Base-by-base conservation (phyloP, 768 basidiomycete genomes). In the Tylopilus sp. region DNA sequence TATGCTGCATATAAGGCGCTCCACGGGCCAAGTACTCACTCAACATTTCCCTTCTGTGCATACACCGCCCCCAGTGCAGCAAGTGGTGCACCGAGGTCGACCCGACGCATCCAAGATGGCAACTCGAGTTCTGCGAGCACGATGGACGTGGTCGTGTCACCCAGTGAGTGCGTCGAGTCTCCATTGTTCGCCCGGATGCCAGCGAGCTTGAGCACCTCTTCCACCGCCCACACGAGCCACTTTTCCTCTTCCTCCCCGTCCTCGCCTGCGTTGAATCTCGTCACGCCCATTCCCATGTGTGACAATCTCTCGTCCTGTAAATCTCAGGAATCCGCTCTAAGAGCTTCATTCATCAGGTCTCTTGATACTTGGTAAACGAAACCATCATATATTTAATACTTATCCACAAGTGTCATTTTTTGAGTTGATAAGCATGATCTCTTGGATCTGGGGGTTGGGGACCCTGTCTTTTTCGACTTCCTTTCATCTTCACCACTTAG, bases 51-150 rank as follows among this genome's bases (percentile, higher is more conserved):
- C 31, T 71, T 71, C 30, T 74, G 71, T 5, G 79, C 78, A 56
- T 88, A 87, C 48, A 83, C 82, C 5, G 76, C 71, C 1, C 81
- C 87, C 5, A 89, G 73, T 1, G 84, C 81, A 58, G 86, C 86
- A 30, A 89, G 73, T 2, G 86, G 86, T 11, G 85, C 83, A 19
- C 81, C 84, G 24, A 89, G 68, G 57, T 88, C 84, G 21, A 78
- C 75, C 51, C 72, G 76, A 10, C 74, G 72, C 43, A 79, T 79
- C 87, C 87, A 88, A 19, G 63, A 54, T 2, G 87, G 86, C 45
- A 87, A 58, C 14, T 75, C 74, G 21, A 89, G 71, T 48, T 82
- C 81, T 1, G 78, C 72, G 11, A 81, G 72, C 31, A 77, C 68
- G 1, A 76, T 56, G 2, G 62, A 41, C 6, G 53, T 30, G 7